A percentile compares a stretch with the other conserved stretches of the same genome.
Evolutionary conservation across 2,329 filamentous ascomycete species (phyloP).

Genomic region (Pseudocercospora crystallina): DNA sequence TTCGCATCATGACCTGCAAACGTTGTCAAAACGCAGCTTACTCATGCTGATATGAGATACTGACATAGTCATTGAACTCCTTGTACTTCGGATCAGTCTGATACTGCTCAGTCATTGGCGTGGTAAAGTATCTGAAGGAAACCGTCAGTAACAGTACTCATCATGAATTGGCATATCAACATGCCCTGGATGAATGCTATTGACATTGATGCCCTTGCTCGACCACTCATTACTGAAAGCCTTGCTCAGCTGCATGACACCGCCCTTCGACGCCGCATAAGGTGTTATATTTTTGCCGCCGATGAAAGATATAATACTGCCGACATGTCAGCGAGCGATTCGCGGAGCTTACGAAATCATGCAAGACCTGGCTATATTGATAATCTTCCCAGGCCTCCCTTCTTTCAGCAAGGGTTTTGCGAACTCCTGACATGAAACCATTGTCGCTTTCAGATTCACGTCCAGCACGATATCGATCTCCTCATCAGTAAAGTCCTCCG

Average conservation of each 20-base stretch:
- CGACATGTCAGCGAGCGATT: too few species aligned
- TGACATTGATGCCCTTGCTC: conserved; percentile 71
- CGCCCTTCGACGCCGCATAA: conserved; percentile 82
- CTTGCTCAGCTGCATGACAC: conserved; percentile 79
- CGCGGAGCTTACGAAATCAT: too few species aligned
- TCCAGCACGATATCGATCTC: conserved; percentile 31
- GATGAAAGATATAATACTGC: conserved; percentile 25
- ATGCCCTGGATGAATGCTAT: conserved; percentile 75
- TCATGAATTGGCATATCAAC: background rate
- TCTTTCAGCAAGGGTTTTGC: conserved; percentile 25
- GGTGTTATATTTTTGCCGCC: conserved; percentile 71
- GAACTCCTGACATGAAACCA: conserved; percentile 26
- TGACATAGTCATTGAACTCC: conserved; percentile 66
- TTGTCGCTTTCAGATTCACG: conserved; percentile 28
- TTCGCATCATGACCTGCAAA: conserved; percentile 57
- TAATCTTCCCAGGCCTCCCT: conserved; percentile 25
- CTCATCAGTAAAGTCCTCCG: conserved; percentile 31
- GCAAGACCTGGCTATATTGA: conserved; percentile 25
- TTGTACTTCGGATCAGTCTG: conserved; percentile 27
- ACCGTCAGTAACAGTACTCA: conserved; percentile 53
- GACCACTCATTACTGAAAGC: conserved; percentile 84
- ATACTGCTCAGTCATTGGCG: conserved; percentile 27
- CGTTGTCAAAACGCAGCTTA: background rate
- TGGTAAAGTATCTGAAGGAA: conserved; percentile 22
- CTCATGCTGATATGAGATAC: background rate